Conservation (phyloP, 2,329 filamentous ascomycete species). For the Parascedosporium putredinis region DNA sequence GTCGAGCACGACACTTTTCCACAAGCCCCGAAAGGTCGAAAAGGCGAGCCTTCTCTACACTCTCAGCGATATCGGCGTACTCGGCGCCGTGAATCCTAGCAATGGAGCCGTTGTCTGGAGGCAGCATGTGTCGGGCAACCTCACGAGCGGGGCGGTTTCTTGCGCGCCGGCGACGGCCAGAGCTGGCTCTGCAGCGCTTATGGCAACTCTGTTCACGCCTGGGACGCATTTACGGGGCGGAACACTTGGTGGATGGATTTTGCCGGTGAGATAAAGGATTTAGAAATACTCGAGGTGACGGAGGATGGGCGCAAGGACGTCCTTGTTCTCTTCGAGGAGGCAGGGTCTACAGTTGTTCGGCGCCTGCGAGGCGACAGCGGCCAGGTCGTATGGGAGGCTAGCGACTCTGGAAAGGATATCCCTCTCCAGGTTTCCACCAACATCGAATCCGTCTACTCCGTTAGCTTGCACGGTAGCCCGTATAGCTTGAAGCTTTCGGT, state of each 20-base stretch:
- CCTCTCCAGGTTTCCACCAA: conserved; percentile 68
- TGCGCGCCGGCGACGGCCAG: conserved; percentile 70
- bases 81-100: conserved; percentile 83
- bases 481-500: conserved; percentile 68
- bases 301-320: conserved; percentile 58
- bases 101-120: conserved; percentile 81
- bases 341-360: conserved; percentile 48
- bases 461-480: conserved; percentile 60
- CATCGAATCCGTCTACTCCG: conserved; percentile 61
- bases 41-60: conserved; percentile 88
- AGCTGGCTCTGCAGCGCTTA: conserved; percentile 66
- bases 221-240: conserved; percentile 75
- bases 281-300: conserved; percentile 68
- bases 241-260: conserved; percentile 64
- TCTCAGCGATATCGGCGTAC: conserved; percentile 68
- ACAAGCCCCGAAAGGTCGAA: conserved; percentile 69
- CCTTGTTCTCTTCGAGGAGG: conserved; percentile 55
- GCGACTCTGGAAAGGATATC: conserved; percentile 55
- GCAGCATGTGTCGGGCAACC: conserved; percentile 53
- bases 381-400: conserved; percentile 58
- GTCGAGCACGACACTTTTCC: conserved; percentile 84
- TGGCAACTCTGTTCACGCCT: conserved; percentile 61
- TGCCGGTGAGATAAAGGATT: conserved; percentile 47
- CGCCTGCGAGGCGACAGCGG: conserved; percentile 66
- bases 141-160: conserved; percentile 37